phyloP scores from a whole-genome alignment of 2,329 filamentous ascomycete genomes.

The Daldinia sp. region DNA sequence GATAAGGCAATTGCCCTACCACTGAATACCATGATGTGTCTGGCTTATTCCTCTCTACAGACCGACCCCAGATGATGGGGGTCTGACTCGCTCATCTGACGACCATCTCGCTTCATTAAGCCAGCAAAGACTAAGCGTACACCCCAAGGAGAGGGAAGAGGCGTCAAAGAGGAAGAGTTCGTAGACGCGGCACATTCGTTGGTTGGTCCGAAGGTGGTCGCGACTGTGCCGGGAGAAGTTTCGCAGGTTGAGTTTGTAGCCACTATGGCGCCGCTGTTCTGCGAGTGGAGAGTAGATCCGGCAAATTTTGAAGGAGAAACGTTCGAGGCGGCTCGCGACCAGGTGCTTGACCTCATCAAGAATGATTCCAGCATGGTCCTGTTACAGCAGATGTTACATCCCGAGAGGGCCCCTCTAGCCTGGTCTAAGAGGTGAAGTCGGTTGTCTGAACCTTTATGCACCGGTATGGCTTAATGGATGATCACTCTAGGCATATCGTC shows the following conservation, averaged over 20 bases:
- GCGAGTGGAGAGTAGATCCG: conserved; percentile 29
- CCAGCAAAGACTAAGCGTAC: neutral
- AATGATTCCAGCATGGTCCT: conserved; percentile 30
- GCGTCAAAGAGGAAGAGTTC: conserved; percentile 37
- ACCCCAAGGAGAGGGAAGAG: neutral
- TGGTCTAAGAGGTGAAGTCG: too few relatives aligned
- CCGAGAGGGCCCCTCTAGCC: conserved; percentile 32
- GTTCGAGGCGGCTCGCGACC: conserved; percentile 10
- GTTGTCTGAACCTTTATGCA: too few relatives aligned
- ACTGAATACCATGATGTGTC: conserved; percentile 28
- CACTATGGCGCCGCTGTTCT: conserved; percentile 30
- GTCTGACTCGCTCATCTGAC: conserved; percentile 33
- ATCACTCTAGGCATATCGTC: too few relatives aligned
- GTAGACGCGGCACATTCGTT: conserved; percentile 36
- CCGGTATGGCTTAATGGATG: too few relatives aligned
- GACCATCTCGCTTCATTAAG: conserved; percentile 36
- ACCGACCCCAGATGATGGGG: conserved; percentile 38
- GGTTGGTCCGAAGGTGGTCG: conserved; percentile 46
- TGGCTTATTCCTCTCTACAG: conserved; percentile 35
- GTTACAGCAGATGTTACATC: conserved; percentile 37
- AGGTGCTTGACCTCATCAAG: conserved; percentile 30
- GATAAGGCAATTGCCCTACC: conserved; percentile 27
- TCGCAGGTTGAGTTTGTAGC: conserved; percentile 48
- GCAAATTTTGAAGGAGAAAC: conserved; percentile 17
- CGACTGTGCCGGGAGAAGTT: conserved; percentile 47